A percentile compares a stretch with the other conserved stretches of the same genome.
phyloP scores from a whole-genome alignment of 306 rosid genomes.

The Rosa multiflora region DNA sequence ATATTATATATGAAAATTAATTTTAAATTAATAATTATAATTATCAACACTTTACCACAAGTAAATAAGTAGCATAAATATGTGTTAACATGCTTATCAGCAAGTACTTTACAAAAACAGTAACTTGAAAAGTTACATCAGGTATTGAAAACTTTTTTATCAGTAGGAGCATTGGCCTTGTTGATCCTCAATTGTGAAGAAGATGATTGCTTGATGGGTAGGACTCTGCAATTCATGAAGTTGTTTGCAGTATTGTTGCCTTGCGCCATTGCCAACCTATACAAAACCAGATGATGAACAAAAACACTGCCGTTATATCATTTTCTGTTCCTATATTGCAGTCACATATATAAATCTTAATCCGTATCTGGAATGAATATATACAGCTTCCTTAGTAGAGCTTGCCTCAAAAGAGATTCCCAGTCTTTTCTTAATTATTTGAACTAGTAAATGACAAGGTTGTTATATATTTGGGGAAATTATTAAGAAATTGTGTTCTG shows the following conservation, averaged over 20 bases:
- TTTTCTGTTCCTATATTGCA: neutral
- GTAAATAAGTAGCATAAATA: no score
- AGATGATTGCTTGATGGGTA: slow-evolving; percentile 64
- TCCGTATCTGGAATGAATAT: no score
- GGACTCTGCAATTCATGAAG: slow-evolving; percentile 66
- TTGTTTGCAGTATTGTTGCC: slow-evolving; percentile 36
- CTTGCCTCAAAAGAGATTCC: neutral
- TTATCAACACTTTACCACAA: no score
- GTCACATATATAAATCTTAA: no score
- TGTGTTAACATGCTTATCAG: no score
- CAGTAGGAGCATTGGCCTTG: neutral
- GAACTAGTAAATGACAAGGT: neutral
- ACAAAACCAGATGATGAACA: slow-evolving; percentile 20
- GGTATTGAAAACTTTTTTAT: no score
- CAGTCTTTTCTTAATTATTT: neutral
- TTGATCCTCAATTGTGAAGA: slow-evolving; percentile 27
- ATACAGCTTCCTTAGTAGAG: no score
- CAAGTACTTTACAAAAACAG: no score
- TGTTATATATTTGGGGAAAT: no score
- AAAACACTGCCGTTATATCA: slow-evolving; percentile 28
- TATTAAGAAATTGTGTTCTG: neutral
- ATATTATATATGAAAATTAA: no score
- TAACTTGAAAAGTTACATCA: no score
- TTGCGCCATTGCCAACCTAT: slow-evolving; percentile 61
- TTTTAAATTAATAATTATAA: no score